Evolutionary conservation across 179 eudicot species (phyloP).

Genomic region (Nepenthes alata): DNA sequence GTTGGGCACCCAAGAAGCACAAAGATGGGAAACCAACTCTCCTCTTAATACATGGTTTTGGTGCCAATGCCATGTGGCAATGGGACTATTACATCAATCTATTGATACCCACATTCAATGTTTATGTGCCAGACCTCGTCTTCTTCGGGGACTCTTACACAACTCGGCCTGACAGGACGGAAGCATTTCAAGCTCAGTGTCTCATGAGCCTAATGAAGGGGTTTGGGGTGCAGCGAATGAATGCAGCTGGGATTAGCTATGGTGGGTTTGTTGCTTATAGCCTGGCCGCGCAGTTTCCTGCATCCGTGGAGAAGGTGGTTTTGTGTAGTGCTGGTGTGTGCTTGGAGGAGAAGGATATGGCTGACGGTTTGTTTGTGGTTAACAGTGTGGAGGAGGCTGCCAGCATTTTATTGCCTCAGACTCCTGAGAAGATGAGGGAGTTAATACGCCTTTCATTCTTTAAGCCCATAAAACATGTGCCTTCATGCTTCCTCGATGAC

Average conservation of each 20-base stretch:
- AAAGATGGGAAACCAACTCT: constrained; percentile 27
- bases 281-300: constrained; percentile 62
- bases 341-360: constrained; percentile 64
- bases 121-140: constrained; percentile 76
- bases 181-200: constrained; percentile 64
- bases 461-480: constrained; percentile 37
- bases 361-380: constrained; percentile 51
- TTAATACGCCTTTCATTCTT: constrained; percentile 43
- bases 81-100: constrained; percentile 39
- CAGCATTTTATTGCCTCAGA: constrained; percentile 51
- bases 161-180: constrained; percentile 36
- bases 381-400: constrained; percentile 51
- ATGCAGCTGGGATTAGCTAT: constrained; percentile 68
- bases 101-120: constrained; percentile 40
- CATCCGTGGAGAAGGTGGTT: constrained; percentile 51
- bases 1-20: constrained; percentile 57
- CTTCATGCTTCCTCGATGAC: constrained; percentile 57
- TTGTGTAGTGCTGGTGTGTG: constrained; percentile 63
- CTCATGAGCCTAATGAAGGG: constrained; percentile 31
- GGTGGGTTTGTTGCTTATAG: constrained; percentile 83
- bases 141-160: constrained; percentile 75
- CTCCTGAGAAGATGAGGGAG: constrained; percentile 51
- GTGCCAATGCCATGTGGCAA: constrained; percentile 96
- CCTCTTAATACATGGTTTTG: constrained; percentile 65
- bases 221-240: constrained; percentile 32